Conservation (phyloP, 2,329 filamentous ascomycete species). For the Conoideocrella luteorostrata region DNA sequence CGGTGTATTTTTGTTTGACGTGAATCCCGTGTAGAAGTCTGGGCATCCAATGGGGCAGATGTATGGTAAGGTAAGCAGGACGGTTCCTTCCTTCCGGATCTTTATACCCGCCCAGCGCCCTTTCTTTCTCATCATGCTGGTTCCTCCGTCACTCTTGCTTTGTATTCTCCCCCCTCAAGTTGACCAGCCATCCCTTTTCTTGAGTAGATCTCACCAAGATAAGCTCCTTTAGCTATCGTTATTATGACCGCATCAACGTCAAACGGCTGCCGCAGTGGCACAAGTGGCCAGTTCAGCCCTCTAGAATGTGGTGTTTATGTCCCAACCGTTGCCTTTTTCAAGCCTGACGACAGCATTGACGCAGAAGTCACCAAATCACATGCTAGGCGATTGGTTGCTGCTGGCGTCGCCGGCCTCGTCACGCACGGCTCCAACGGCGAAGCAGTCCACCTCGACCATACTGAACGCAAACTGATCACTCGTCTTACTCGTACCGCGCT, state of each 20-base stretch:
- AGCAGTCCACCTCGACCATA: constrained; percentile 60
- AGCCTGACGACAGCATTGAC: constrained; percentile 48
- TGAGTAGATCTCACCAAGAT: no score
- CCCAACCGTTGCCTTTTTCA: constrained; percentile 58
- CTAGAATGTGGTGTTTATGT: constrained; percentile 46
- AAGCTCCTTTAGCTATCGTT: neutral
- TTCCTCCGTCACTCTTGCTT: no score
- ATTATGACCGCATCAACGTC: constrained; percentile 12
- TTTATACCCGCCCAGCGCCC: no score
- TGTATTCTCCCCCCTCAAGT: no score
- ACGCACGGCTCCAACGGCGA: constrained; percentile 70
- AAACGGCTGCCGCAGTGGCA: constrained; percentile 4
- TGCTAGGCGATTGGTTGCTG: constrained; percentile 52
- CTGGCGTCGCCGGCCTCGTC: constrained; percentile 60
- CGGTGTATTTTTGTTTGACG: no score
- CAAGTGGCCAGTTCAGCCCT: neutral
- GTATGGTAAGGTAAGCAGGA: no score
- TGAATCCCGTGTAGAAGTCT: no score
- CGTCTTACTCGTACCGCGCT: constrained; percentile 54
- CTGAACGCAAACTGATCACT: constrained; percentile 60
- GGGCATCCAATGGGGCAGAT: no score
- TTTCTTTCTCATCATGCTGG: no score
- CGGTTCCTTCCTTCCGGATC: no score
- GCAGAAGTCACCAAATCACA: constrained; percentile 42
- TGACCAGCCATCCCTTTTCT: no score